phyloP scores from a whole-genome alignment of 352 stramenopile species.

The Phytophthora crassamura region DNA sequence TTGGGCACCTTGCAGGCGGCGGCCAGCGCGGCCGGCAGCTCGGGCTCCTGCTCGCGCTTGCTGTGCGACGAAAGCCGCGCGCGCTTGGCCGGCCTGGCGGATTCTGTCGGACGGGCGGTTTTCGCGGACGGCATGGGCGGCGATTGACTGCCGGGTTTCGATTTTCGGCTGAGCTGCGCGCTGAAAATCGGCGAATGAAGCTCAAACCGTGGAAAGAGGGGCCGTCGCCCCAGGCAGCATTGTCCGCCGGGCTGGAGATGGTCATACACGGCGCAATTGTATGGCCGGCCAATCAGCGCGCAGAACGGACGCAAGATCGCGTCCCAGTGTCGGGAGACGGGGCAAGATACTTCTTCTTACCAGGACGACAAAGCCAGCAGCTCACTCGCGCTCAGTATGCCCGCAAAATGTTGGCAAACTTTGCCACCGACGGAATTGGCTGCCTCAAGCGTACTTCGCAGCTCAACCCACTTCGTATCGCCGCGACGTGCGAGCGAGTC shows the following conservation, averaged over 20 bases:
- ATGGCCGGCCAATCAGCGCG: conserved; percentile 26
- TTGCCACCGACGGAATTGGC: too few species aligned
- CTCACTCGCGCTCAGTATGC: too few species aligned
- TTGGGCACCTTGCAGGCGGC: conserved; percentile 75
- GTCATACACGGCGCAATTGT: conserved; percentile 28
- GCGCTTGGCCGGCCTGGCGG: conserved; percentile 7
- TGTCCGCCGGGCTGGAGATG: conserved; percentile 10
- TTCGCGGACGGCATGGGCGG: conserved; percentile 28
- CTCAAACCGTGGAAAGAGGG: conserved; percentile 30
- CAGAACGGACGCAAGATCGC: conserved; percentile 30
- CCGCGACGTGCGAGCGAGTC: too few species aligned
- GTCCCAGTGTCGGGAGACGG: conserved; percentile 36
- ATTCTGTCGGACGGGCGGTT: conserved; percentile 31
- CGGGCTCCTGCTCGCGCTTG: too few species aligned
- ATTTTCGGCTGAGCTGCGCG: conserved; percentile 16
- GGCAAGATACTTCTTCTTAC: conserved; percentile 38
- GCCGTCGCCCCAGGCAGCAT: conserved; percentile 14
- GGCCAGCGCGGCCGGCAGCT: conserved; percentile 6
- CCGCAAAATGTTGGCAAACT: too few species aligned
- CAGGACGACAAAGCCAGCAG: conserved; percentile 25
- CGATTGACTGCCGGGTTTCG: conserved; percentile 20
- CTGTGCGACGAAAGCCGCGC: background rate
- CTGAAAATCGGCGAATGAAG: conserved; percentile 42
- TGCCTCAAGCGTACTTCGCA: too few species aligned
- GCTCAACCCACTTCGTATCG: too few species aligned